Percentiles rank a stretch among this genome's conserved stretches.
These are phyloP conservation scores for Cenchrus fungigraminus DNA, from an alignment of 176 grass and related monocot genomes.

Conservation along the genomic window DNA sequence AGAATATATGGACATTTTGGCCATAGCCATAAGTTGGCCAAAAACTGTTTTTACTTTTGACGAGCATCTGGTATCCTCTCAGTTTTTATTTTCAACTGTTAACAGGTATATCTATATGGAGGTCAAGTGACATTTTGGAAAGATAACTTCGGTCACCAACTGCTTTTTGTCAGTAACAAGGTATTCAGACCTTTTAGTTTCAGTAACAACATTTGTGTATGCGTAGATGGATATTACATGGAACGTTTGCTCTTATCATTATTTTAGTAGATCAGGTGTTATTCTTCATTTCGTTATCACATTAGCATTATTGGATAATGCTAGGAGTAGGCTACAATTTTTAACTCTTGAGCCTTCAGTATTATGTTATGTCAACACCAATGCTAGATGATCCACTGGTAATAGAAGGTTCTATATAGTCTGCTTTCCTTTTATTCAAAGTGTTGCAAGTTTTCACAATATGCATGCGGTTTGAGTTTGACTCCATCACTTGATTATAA, in stretches of 20 bases:
- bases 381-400: not conserved
- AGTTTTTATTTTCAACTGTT: not conserved
- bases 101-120: conserved; percentile 63
- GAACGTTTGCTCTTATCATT: not conserved
- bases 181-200: conserved; percentile 39
- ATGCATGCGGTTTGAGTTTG: not conserved
- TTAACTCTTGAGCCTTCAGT: not conserved
- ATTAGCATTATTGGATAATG: not conserved
- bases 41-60: not conserved
- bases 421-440: not conserved
- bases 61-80: not conserved
- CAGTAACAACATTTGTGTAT: not conserved
- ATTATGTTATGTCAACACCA: not conserved
- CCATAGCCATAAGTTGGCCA: not conserved
- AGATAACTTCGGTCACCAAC: conserved; percentile 46
- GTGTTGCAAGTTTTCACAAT: not conserved
- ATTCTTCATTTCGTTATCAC: not conserved
- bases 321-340: not conserved
- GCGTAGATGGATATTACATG: not conserved
- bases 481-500: not conserved
- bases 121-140: conserved; percentile 70
- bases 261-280: not conserved
- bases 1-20: conserved; percentile 1
- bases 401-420: not conserved
- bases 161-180: conserved; percentile 73